phyloP scores from a whole-genome alignment of 2,329 filamentous ascomycete species.

The Metarhizium rileyi region DNA sequence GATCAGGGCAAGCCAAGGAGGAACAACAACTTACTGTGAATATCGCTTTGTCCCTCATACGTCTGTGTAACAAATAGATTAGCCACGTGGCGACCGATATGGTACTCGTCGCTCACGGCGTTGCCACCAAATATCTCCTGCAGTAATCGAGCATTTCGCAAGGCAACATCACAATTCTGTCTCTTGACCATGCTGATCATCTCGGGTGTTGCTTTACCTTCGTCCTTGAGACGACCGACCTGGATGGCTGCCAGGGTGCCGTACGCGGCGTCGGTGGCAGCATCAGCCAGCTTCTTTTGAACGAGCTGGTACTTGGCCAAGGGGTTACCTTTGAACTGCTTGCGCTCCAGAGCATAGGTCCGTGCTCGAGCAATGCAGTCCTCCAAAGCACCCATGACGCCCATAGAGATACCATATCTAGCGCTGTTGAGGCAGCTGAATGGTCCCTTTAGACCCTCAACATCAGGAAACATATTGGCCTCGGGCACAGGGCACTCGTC shows the following conservation, averaged over 20 bases:
- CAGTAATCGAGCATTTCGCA: conserved; percentile 67
- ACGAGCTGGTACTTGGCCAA: conserved; percentile 93
- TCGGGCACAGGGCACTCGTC: conserved; percentile 81
- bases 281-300: conserved; percentile 96
- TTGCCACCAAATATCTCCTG: conserved; percentile 98
- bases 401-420: conserved; percentile 86
- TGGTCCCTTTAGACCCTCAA: conserved; percentile 79
- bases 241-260: conserved; percentile 85
- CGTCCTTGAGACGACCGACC: conserved; percentile 86
- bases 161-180: conserved; percentile 89
- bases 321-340: conserved; percentile 93
- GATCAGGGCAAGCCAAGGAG: neutral
- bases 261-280: conserved; percentile 80
- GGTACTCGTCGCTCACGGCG: conserved; percentile 95
- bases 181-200: conserved; percentile 98
- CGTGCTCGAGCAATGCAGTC: conserved; percentile 77
- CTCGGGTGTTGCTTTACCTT: conserved; percentile 78
- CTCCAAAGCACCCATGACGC: conserved; percentile 87
- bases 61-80: conserved; percentile 97
- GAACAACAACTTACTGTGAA: conserved; percentile 62
- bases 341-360: conserved; percentile 82
- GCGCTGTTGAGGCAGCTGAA: conserved; percentile 94
- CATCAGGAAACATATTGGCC: conserved; percentile 86
- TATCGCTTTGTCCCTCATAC: conserved; percentile 97
- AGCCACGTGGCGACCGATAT: conserved; percentile 86